Conservation (phyloP, 106 monocot species). For the Platanthera zijinensis region DNA sequence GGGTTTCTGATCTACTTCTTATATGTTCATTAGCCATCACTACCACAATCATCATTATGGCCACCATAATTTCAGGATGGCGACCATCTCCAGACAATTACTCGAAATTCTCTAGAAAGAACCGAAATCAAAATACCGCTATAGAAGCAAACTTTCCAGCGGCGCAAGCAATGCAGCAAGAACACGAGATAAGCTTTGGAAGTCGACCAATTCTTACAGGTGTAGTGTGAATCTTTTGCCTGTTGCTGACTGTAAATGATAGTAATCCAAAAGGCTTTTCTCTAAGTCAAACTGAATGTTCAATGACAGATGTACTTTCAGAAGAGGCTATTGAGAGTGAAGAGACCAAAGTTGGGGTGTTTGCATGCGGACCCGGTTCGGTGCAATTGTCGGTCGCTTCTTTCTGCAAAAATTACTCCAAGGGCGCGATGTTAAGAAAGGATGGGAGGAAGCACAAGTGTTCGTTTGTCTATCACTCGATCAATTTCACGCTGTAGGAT, state of each 20-base stretch:
- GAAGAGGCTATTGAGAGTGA: conserved; percentile 17
- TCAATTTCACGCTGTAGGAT: conserved; percentile 60
- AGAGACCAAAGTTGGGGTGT: conserved; percentile 40
- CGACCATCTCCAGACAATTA: conserved; percentile 9
- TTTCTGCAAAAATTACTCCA: conserved; percentile 28
- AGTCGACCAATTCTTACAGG: conserved; percentile 65
- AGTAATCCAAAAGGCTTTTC: neutral
- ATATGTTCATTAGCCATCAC: conserved; percentile 38
- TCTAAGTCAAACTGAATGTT: neutral
- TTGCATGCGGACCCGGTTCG: conserved; percentile 73
- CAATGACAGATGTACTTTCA: conserved; percentile 42
- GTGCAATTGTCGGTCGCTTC: conserved; percentile 60
- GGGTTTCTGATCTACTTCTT: conserved; percentile 45
- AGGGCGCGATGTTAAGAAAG: neutral
- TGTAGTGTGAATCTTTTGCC: conserved; percentile 9
- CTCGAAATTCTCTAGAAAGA: neutral
- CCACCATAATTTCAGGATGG: conserved; percentile 10
- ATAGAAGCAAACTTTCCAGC: neutral
- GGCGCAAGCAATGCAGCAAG: neutral
- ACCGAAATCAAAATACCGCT: neutral
- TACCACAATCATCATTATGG: conserved; percentile 17
- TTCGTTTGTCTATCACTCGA: conserved; percentile 35
- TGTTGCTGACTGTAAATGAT: neutral
- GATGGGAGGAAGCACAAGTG: neutral
- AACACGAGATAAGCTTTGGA: conserved; percentile 49